A percentile compares a stretch with the other conserved stretches of the same genome.
These are phyloP conservation scores for Botrytis aclada DNA, from an alignment of 2,329 filamentous ascomycete species.

Conservation along the genomic window DNA sequence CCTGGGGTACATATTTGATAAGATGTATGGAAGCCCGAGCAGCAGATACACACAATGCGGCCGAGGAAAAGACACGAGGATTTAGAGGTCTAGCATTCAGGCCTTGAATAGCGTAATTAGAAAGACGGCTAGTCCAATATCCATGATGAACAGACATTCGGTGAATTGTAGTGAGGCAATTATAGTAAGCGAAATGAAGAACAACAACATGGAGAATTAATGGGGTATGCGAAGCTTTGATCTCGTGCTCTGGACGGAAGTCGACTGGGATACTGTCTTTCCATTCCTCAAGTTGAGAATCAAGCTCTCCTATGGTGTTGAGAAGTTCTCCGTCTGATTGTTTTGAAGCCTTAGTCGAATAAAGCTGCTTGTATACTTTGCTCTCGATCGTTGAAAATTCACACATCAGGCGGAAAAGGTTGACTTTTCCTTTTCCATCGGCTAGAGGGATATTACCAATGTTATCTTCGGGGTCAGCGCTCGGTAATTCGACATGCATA, in stretches of 20 bases:
- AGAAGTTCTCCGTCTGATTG: conserved; percentile 90
- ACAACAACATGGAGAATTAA: conserved; percentile 94
- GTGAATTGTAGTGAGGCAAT: conserved; percentile 95
- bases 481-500: conserved; percentile 95
- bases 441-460: conserved; percentile 91
- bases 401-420: conserved; percentile 90
- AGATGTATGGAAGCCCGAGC: conserved; percentile 90
- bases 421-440: conserved; percentile 88
- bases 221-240: conserved; percentile 86
- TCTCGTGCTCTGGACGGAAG: conserved; percentile 95
- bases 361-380: conserved; percentile 88
- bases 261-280: conserved; percentile 94
- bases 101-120: conserved; percentile 92
- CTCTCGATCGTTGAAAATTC: conserved; percentile 89
- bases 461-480: conserved; percentile 84
- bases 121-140: conserved; percentile 94
- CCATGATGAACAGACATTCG: conserved; percentile 98
- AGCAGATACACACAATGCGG: conserved; percentile 86
- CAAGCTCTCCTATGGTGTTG: conserved; percentile 93
- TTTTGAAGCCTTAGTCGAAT: conserved; percentile 87
- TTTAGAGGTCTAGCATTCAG: conserved; percentile 88
- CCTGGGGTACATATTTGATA: conserved; percentile 93
- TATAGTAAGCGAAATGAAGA: conserved; percentile 96
- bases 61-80: conserved; percentile 89
- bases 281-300: conserved; percentile 88